Conservation (phyloP, 2,329 filamentous ascomycete genomes). For the Thelonectria olida region DNA sequence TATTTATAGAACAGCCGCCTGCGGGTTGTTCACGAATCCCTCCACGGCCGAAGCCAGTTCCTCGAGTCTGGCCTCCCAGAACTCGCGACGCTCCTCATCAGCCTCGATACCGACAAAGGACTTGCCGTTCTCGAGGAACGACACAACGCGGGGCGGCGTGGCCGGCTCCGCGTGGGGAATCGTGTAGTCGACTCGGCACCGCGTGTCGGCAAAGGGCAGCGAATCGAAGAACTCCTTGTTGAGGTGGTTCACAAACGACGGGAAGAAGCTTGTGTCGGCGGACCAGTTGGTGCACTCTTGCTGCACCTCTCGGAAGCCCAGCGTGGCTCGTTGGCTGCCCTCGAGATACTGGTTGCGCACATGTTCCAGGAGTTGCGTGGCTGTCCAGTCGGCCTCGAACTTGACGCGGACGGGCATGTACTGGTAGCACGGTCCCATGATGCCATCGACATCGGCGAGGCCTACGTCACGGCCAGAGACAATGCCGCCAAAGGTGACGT, state of each 20-base stretch:
- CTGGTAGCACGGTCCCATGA: conserved; percentile 43
- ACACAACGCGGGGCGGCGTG: conserved; percentile 37
- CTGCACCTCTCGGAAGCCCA: conserved; percentile 33
- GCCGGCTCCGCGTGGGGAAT: conserved; percentile 39
- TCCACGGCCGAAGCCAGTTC: conserved; percentile 34
- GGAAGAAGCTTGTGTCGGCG: conserved; percentile 27
- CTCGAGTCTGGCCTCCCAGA: conserved; percentile 38
- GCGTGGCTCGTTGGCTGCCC: conserved; percentile 35
- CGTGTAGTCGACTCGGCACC: conserved; percentile 39
- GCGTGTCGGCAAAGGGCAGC: conserved; percentile 38
- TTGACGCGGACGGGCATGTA: conserved; percentile 42
- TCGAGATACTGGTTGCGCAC: conserved; percentile 36
- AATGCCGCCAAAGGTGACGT: conserved; percentile 41
- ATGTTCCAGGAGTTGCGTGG: conserved; percentile 29
- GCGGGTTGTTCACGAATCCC: conserved; percentile 23
- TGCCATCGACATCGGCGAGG: conserved; percentile 31
- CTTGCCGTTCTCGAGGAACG: conserved; percentile 34
- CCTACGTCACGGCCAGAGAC: conserved; percentile 39
- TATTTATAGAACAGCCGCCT: conserved; percentile 21
- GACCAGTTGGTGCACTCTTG: conserved; percentile 36
- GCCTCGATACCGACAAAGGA: conserved; percentile 40
- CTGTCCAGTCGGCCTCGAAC: conserved; percentile 36
- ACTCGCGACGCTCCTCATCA: conserved; percentile 37
- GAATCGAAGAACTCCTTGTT: conserved; percentile 41
- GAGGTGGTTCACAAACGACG: conserved; percentile 42